Evolutionary conservation across 768 basidiomycete species (phyloP), one percentile per base, ranked within the genome.

Genomic region (Mycena latifolia): DNA sequence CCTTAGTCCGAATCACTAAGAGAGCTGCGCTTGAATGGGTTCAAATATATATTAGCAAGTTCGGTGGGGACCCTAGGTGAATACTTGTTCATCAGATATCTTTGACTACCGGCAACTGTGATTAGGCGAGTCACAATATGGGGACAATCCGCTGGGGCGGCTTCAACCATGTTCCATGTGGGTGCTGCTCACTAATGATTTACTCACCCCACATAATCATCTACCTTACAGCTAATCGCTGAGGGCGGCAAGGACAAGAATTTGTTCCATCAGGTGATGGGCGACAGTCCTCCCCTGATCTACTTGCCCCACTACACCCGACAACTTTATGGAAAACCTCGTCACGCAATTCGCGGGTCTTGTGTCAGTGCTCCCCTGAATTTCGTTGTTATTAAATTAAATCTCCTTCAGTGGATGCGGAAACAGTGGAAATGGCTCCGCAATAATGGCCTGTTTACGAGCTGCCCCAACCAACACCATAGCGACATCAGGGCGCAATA

Each of bases 181-280:
- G 31, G 31, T 33, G 31, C 31, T 33, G 11, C 31, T 33, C 31
- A 33, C 11, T 33, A 33, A 33, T 33, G 31, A 6, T 11, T 6
- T 33, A 11, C 6, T 6, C 11, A 33, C 6, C 5, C 31, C 11
- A 33, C 31, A 33, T 33, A 33, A n/a, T n/a, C n/a, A n/a, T n/a
- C 11, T 33, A 33, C 31, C 31, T n/a, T 33, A 35, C 37, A 83
- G 81, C 74, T 84, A 29, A 73, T 81, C 17, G 80, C 73, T 14
- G 77, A 84, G 50, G 77, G 78, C 3, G 82, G 82, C 10, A 62
- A 81, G 57, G 69, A 77, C 28, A 69, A 78, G 60, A 76, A 77
- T 20, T 75, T 84, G 28, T 84, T 84, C 71, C 76, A 72, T 14
- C 78, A 78, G 18, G 80, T 79, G 9, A 82, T 84, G 77, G 82